Evolutionary conservation across 2,329 filamentous ascomycete species (phyloP).

Genomic region (Atkinsonella hypoxylon): DNA sequence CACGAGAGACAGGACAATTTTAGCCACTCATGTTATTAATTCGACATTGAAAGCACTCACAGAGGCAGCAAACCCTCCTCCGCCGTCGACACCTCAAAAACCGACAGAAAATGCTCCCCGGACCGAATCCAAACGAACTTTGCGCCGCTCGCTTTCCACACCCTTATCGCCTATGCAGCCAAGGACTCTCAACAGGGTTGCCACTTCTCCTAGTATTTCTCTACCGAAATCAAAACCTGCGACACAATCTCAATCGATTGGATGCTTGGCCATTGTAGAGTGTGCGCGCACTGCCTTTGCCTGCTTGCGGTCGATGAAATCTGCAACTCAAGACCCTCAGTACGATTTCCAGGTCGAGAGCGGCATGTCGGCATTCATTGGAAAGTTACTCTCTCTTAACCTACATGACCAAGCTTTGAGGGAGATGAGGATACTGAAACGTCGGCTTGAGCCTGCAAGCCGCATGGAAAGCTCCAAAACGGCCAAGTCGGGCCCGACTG

Average conservation of each 20-base stretch:
- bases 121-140: slow-evolving; percentile 24
- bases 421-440: slow-evolving; percentile 56
- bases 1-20: slow-evolving; percentile 44
- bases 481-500: slow-evolving; percentile 16
- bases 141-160: slow-evolving; percentile 44
- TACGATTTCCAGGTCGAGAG: slow-evolving; percentile 58
- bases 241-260: slow-evolving; percentile 22
- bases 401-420: slow-evolving; percentile 57
- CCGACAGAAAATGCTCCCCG: slow-evolving; percentile 22
- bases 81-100: slow-evolving; percentile 20
- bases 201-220: slow-evolving; percentile 36
- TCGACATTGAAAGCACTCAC: slow-evolving; percentile 53
- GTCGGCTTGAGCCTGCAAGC: slow-evolving; percentile 36
- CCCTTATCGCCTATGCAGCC: slow-evolving; percentile 51
- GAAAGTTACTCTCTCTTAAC: slow-evolving; percentile 51
- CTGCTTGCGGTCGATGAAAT: slow-evolving; percentile 47
- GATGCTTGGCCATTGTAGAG: slow-evolving; percentile 49
- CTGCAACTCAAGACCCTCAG: slow-evolving; percentile 39
- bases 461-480: slow-evolving; percentile 20
- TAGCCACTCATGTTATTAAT: slow-evolving; percentile 67
- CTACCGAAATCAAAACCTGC: slow-evolving; percentile 21
- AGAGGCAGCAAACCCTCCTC: slow-evolving; percentile 47
- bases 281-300: slow-evolving; percentile 58
- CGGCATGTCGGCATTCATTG: slow-evolving; percentile 58
- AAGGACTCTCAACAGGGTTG: slow-evolving; percentile 46